These are phyloP conservation scores for Oryza glumipatula DNA, from an alignment of 176 grass and related monocot species.

Conservation along the genomic window DNA sequence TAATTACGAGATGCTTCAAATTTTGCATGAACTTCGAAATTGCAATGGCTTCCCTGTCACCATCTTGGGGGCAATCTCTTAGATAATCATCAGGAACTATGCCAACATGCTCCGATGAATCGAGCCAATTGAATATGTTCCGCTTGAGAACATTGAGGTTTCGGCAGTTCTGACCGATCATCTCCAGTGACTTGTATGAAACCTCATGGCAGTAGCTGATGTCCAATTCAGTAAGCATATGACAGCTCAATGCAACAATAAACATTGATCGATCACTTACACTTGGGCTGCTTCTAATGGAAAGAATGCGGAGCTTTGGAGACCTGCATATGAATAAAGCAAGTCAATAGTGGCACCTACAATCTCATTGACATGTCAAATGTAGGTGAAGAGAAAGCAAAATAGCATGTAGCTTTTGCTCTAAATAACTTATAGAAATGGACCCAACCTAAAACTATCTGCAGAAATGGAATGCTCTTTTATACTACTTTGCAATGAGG, in stretches of 20 bases:
- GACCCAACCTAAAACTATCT: not conserved
- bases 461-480: not conserved
- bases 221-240: conserved; percentile 72
- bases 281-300: conserved; percentile 62
- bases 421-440: not conserved
- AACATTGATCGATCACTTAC: conserved; percentile 69
- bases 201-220: conserved; percentile 91
- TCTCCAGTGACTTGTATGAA: conserved; percentile 73
- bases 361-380: not conserved
- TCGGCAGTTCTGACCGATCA: conserved; percentile 74
- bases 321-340: conserved; percentile 62
- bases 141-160: conserved; percentile 69
- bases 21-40: conserved; percentile 90
- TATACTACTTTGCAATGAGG: not conserved
- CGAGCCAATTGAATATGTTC: conserved; percentile 86
- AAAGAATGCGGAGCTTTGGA: conserved; percentile 62
- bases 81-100: conserved; percentile 81
- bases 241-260: conserved; percentile 59
- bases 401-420: not conserved
- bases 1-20: conserved; percentile 78
- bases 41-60: conserved; percentile 71
- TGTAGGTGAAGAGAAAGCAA: not conserved
- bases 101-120: conserved; percentile 74
- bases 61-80: conserved; percentile 76
- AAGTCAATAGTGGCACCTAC: conserved; percentile 4